A percentile compares a stretch with the other conserved stretches of the same genome.
Evolutionary conservation across 257 asterid species (phyloP).

Genomic region (Cordia subcordata): DNA sequence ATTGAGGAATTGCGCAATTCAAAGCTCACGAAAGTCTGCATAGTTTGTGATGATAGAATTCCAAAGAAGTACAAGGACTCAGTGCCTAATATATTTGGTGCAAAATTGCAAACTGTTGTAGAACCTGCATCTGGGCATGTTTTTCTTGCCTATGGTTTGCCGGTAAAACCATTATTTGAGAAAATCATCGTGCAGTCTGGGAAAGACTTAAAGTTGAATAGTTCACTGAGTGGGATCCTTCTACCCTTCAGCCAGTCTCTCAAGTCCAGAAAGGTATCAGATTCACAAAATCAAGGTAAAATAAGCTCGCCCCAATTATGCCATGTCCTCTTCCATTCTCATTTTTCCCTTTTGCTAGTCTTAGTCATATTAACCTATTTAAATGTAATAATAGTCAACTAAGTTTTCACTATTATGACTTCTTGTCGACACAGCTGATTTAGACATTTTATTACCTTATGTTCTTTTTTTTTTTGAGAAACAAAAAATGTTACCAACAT

Average conservation of each 20-base stretch:
- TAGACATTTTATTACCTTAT: too few species aligned
- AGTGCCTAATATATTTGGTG: slow-evolving; percentile 64
- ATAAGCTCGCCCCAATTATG: neutral
- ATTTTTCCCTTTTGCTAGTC: neutral
- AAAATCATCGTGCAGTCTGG: slow-evolving; percentile 73
- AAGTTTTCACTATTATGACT: too few species aligned
- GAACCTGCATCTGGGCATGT: slow-evolving; percentile 47
- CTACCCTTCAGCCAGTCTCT: slow-evolving; percentile 50
- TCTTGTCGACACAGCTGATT: too few species aligned
- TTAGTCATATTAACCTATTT: neutral
- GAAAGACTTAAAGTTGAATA: slow-evolving; percentile 45
- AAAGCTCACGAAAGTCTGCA: slow-evolving; percentile 63
- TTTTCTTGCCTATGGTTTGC: slow-evolving; percentile 75
- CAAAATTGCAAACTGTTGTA: slow-evolving; percentile 56
- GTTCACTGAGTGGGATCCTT: slow-evolving; percentile 69
- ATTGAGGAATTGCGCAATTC: slow-evolving; percentile 54
- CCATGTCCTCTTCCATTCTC: neutral
- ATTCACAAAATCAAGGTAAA: slow-evolving; percentile 48
- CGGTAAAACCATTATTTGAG: slow-evolving; percentile 73
- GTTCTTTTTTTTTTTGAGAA: too few species aligned
- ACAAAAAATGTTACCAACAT: too few species aligned
- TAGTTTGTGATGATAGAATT: slow-evolving; percentile 42
- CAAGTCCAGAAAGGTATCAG: slow-evolving; percentile 47
- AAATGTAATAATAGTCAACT: too few species aligned
- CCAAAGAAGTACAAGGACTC: slow-evolving; percentile 51